phyloP scores from a whole-genome alignment of 345 rosid species.

The Mallotus nudiflorus region DNA sequence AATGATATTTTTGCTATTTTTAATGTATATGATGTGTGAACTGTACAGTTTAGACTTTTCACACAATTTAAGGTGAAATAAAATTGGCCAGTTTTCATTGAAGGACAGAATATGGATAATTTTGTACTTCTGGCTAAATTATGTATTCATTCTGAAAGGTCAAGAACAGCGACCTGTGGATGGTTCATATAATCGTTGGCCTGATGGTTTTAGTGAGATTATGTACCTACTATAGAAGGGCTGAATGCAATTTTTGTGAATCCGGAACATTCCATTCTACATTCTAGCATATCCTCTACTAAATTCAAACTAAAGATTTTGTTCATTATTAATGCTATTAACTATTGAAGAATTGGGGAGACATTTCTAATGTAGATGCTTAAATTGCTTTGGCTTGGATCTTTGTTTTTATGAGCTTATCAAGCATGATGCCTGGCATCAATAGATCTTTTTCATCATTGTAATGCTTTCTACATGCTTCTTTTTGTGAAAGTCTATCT shows the following conservation, averaged over 20 bases:
- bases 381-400: not conserved
- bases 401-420: not conserved
- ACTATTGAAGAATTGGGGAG: not conserved
- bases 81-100: not conserved
- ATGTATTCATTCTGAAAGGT: not conserved
- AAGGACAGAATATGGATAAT: not conserved
- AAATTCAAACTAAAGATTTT: not conserved
- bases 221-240: not conserved
- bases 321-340: not conserved
- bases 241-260: not conserved
- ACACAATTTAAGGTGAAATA: not conserved
- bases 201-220: no score
- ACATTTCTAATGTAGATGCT: not conserved
- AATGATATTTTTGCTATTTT: no score
- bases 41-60: no score
- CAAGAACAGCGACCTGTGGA: not conserved
- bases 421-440: not conserved
- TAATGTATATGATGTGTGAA: no score
- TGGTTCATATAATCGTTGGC: not conserved
- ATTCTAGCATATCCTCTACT: not conserved
- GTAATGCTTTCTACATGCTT: not conserved
- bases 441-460: not conserved
- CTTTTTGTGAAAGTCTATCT: constrained; percentile 15
- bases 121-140: not conserved
- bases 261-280: not conserved